A percentile compares a stretch with the other conserved stretches of the same genome.
phyloP scores from a whole-genome alignment of 768 basidiomycete species.

The Dioszegia crocea region DNA sequence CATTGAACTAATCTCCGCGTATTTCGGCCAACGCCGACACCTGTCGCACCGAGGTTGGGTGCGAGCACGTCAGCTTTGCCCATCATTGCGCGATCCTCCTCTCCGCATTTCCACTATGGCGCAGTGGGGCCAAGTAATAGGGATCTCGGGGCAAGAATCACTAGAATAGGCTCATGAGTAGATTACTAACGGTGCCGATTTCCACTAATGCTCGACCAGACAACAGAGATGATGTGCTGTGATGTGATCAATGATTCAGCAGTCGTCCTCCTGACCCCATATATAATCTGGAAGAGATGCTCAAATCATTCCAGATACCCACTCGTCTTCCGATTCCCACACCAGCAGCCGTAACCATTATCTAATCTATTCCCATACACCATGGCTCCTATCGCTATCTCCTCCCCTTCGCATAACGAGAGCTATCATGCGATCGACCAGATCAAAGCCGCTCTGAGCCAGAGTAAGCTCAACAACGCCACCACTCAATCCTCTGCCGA shows the following conservation, averaged over 20 bases:
- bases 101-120: neutral
- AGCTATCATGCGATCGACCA: conserved; percentile 10
- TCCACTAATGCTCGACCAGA: neutral
- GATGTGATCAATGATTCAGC: neutral
- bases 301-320: conserved; percentile 3
- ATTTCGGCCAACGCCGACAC: too few relatives aligned
- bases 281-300: conserved; percentile 2
- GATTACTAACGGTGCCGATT: neutral
- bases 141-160: too few relatives aligned
- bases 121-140: too few relatives aligned
- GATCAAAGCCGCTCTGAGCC: conserved; percentile 18
- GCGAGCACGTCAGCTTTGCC: neutral
- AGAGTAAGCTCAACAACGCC: neutral
- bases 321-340: neutral
- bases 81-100: neutral
- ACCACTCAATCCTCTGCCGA: neutral
- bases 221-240: neutral
- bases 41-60: too few relatives aligned
- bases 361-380: neutral
- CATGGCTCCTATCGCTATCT: conserved; percentile 14
- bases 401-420: neutral
- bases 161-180: too few relatives aligned
- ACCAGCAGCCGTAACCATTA: neutral
- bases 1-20: too few relatives aligned
- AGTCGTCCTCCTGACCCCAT: neutral